These are phyloP conservation scores for Gloeopeniophorella convolvens DNA, from an alignment of 768 basidiomycete genomes.

Conservation along the genomic window DNA sequence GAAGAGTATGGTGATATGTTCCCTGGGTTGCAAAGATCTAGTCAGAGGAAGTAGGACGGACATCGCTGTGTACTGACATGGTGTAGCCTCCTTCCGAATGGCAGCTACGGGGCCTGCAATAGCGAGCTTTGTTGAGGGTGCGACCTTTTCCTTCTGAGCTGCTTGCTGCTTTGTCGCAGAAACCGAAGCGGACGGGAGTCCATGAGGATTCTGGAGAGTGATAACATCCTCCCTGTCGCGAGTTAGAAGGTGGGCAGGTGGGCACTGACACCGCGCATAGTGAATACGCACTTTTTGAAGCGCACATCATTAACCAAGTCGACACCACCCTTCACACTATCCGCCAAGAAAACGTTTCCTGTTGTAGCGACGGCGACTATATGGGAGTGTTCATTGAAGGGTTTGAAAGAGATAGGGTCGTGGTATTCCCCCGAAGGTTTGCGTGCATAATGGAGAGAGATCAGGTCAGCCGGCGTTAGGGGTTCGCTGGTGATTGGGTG, in stretches of 20 bases:
- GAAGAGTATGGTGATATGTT: slow-evolving; percentile 89
- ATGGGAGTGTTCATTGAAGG: slow-evolving; percentile 93
- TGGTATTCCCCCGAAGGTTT: slow-evolving; percentile 84
- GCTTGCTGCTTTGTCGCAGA: slow-evolving; percentile 25
- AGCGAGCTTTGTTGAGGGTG: slow-evolving; percentile 29
- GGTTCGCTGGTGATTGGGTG: slow-evolving; percentile 73
- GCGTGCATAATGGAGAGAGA: slow-evolving; percentile 74
- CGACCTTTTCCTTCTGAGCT: slow-evolving; percentile 29
- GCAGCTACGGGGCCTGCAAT: slow-evolving; percentile 18
- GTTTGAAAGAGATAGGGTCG: slow-evolving; percentile 97
- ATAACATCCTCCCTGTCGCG: slow-evolving; percentile 73
- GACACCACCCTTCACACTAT: slow-evolving; percentile 78
- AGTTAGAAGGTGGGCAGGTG: neutral
- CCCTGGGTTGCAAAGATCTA: slow-evolving; percentile 41
- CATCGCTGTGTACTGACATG: too few species aligned
- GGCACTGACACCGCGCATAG: slow-evolving; percentile 6
- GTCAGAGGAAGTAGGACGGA: neutral
- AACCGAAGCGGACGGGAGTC: slow-evolving; percentile 53
- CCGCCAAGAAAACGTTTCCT: slow-evolving; percentile 90
- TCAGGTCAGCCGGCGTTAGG: slow-evolving; percentile 64
- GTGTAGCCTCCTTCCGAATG: slow-evolving; percentile 34
- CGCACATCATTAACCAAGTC: slow-evolving; percentile 83
- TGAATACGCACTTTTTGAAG: slow-evolving; percentile 64
- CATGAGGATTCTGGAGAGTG: slow-evolving; percentile 90
- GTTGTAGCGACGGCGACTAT: slow-evolving; percentile 86